Evolutionary conservation across 2,329 filamentous ascomycete genomes (phyloP).

Genomic region (Ophiostoma ips): DNA sequence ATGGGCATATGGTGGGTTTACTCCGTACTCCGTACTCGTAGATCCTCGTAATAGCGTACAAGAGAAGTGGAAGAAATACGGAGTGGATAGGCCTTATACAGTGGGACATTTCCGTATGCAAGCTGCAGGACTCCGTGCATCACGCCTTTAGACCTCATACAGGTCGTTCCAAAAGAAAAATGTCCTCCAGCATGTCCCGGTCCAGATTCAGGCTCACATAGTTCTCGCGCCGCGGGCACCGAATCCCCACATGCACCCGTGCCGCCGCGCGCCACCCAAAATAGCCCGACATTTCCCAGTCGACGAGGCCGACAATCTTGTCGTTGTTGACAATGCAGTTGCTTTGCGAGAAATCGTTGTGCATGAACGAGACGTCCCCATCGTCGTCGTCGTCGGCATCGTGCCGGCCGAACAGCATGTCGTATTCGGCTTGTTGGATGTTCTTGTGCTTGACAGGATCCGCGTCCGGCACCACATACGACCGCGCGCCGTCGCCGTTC

Average conservation of each 20-base stretch:
- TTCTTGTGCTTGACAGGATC: not conserved
- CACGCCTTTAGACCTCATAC: no score
- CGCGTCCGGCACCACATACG: not conserved
- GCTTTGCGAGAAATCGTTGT: not conserved
- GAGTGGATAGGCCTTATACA: no score
- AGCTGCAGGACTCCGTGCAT: no score
- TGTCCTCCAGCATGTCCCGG: no score
- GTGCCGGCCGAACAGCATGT: conserved; percentile 15
- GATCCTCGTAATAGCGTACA: no score
- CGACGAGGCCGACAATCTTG: not conserved
- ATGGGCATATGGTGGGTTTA: no score
- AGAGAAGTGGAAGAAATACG: no score
- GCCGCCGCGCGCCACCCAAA: not conserved
- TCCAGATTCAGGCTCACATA: no score
- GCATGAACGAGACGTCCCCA: conserved; percentile 10
- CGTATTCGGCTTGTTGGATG: not conserved
- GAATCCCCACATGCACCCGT: not conserved
- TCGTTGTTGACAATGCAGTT: not conserved
- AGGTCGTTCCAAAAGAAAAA: no score
- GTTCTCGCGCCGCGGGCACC: not conserved
- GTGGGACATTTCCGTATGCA: no score
- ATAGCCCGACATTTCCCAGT: not conserved
- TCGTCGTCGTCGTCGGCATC: conserved; percentile 15
- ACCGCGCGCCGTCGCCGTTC: not conserved
- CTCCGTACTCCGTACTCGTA: no score